Base-by-base conservation (phyloP, 2,329 filamentous ascomycete species). In the Dactylellina cionopaga region DNA sequence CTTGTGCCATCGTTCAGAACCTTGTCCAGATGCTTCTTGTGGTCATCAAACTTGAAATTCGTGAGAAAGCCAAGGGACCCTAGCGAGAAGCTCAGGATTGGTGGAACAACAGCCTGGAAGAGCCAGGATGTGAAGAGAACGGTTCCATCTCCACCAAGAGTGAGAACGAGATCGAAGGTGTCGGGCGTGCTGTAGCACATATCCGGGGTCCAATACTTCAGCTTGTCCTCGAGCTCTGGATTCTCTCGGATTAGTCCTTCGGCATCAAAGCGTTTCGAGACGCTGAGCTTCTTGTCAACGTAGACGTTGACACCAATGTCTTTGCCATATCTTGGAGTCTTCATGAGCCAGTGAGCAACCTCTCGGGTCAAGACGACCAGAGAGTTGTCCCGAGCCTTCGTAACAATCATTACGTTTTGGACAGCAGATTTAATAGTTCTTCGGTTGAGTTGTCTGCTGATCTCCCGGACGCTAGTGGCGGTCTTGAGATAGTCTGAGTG, bases 1-100 rank as follows among this genome's bases (percentile, higher is more conserved):
- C 94, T 90, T 94, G 99, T 98, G 63, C 95, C 95, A 65, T 96
- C 92, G 72, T 92, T 92, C 92, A 99, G 96, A 76, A 98, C 87
- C 59, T 88, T 89, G 81, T 92, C 90, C 31, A 99, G 86, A 78
- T 96, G 91, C 69, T 90, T 85, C 81, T 92, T 92, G 84, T 96
- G 97, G 76, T 89, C 86, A 74, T 92, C 88, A 79, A 95, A 99
- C 79, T 93, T 88, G 78, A 95, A 96, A 68, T 88, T 92, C 1
- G 92, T 96, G 77, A 96, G 83, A 83, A 96, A 96, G n/a, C 92
- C 92, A 17, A 96, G 85, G 77, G 90, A 92, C 25, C 92, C 92
- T 31, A 96, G 85, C 73, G 90, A 92, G 81, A 96, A 96, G 59
- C 90, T 92, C 65, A 96, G 83, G 19, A 94, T 90, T 0, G 92